These are phyloP conservation scores for Aspergillus nanangensis DNA, from an alignment of 495 filamentous ascomycete species.

Conservation along the genomic window DNA sequence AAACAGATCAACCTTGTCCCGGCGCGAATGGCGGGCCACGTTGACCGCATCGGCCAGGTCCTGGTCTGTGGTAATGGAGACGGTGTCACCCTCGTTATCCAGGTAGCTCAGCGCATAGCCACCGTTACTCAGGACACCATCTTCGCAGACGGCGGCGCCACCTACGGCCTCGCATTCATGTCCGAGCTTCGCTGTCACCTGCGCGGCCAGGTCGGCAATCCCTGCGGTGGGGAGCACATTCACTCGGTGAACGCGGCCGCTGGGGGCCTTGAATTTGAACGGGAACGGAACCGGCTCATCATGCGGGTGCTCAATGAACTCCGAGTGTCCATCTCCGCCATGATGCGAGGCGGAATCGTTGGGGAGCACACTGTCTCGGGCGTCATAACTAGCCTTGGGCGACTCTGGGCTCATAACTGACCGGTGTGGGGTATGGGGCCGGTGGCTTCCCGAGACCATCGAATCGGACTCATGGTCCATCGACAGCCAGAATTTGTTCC, in stretches of 20 bases:
- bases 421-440: conserved; percentile 54
- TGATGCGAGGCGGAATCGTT: conserved; percentile 93
- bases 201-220: conserved; percentile 73
- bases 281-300: conserved; percentile 76
- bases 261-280: conserved; percentile 99
- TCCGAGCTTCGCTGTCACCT: conserved; percentile 82
- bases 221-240: conserved; percentile 79
- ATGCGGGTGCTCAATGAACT: conserved; percentile 49
- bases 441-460: conserved; percentile 86
- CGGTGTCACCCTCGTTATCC: conserved; percentile 95
- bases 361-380: conserved; percentile 80
- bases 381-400: conserved; percentile 54
- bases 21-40: conserved; percentile 67
- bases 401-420: conserved; percentile 77
- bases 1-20: conserved; percentile 95
- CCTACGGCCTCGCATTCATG: conserved; percentile 83
- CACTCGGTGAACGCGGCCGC: conserved; percentile 88
- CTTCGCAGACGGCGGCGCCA: conserved; percentile 65
- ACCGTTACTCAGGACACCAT: conserved; percentile 71
- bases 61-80: conserved; percentile 93
- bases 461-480: conserved; percentile 96
- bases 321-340: conserved; percentile 70
- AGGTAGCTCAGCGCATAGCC: conserved; percentile 95
- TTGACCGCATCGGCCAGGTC: conserved; percentile 89
- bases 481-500: conserved; percentile 99